A percentile compares a stretch with the other conserved stretches of the same genome.
These are phyloP conservation scores for Podospora pseudocomata DNA, from an alignment of 495 filamentous ascomycete species.

Conservation along the genomic window DNA sequence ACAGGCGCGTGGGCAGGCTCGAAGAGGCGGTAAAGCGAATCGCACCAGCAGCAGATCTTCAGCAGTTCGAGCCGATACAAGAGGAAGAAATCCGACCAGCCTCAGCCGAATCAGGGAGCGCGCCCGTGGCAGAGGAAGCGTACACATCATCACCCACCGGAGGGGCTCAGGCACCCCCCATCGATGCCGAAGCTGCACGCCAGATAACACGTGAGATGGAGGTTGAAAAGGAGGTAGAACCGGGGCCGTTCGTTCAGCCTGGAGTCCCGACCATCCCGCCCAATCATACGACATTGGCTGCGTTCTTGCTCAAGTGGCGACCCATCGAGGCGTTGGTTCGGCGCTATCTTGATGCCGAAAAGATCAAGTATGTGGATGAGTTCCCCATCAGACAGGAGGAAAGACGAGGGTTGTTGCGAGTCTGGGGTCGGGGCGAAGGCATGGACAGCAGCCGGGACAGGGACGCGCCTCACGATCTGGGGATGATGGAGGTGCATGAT, in stretches of 20 bases:
- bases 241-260: conserved; percentile 43
- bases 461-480: conserved; percentile 32
- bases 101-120: conserved; percentile 22
- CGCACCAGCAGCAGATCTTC: conserved; percentile 16
- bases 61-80: conserved; percentile 12
- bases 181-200: conserved; percentile 30
- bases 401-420: conserved; percentile 65
- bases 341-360: conserved; percentile 40
- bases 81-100: conserved; percentile 27
- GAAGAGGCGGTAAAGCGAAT: conserved; percentile 23
- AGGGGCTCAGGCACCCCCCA: conserved; percentile 15
- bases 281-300: conserved; percentile 78
- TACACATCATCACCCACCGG: conserved; percentile 25
- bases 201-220: conserved; percentile 36
- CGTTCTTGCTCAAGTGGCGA: conserved; percentile 69
- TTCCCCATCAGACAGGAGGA: conserved; percentile 70
- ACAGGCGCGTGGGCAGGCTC: conserved; percentile 27
- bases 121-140: conserved; percentile 19
- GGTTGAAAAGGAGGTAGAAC: conserved; percentile 43
- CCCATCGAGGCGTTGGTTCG: conserved; percentile 57
- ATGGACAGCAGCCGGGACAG: conserved; percentile 43
- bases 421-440: conserved; percentile 78
- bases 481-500: conserved; percentile 31
- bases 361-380: conserved; percentile 60
- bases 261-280: conserved; percentile 64